These are phyloP conservation scores for Nitzschia inconspicua DNA, from an alignment of 108 stramenopile species.

Conservation along the genomic window DNA sequence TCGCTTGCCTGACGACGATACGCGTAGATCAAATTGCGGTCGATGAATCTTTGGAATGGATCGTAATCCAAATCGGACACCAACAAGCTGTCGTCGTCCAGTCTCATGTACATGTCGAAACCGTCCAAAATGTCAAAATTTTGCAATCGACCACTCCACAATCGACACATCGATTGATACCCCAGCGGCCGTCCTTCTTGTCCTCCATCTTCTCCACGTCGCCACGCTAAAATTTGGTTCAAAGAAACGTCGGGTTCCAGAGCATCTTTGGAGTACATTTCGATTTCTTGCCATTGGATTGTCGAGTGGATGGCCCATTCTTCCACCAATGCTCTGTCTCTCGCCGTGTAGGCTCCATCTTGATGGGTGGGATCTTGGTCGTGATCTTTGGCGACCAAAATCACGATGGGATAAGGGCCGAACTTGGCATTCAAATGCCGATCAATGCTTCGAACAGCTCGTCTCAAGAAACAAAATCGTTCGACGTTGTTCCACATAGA, in stretches of 20 bases:
- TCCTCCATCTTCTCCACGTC: constrained; percentile 18
- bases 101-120: constrained; percentile 17
- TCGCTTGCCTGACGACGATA: constrained; percentile 12
- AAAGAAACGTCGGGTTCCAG: constrained; percentile 16
- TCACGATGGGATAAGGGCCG: constrained; percentile 25
- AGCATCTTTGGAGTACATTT: constrained; percentile 25
- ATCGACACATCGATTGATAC: constrained; percentile 27
- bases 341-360: constrained; percentile 20
- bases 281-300: constrained; percentile 2
- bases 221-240: constrained; percentile 19
- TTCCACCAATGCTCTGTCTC: constrained; percentile 17
- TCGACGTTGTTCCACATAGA: constrained; percentile 8
- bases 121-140: constrained; percentile 16
- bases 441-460: constrained; percentile 24
- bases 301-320: constrained; percentile 15
- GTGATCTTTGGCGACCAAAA: constrained; percentile 32
- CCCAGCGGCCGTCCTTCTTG: constrained; percentile 24
- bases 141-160: constrained; percentile 31
- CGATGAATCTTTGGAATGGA: constrained; percentile 20
- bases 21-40: constrained; percentile 4
- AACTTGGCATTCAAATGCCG: constrained; percentile 13
- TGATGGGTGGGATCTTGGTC: constrained; percentile 13
- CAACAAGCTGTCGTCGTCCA: constrained; percentile 31
- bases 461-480: constrained; percentile 22
- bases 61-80: constrained; percentile 4